A percentile compares a stretch with the other conserved stretches of the same genome.
Conservation (phyloP, 2,329 filamentous ascomycete genomes). For the Aaosphaeria pasadenensis region DNA sequence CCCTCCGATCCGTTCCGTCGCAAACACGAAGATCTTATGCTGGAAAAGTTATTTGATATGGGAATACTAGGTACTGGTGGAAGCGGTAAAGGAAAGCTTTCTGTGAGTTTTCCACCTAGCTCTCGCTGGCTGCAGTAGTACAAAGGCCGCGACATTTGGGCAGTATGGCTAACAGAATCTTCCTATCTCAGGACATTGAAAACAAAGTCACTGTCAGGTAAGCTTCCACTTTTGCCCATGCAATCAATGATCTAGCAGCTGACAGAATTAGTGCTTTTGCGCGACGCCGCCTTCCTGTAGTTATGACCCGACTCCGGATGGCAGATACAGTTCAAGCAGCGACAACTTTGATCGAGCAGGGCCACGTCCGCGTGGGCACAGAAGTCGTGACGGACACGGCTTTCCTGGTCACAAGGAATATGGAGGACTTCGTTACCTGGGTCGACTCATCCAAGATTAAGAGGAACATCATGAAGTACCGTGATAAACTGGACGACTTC, state of each 20-base stretch:
- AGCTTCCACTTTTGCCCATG: too few species aligned
- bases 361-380: conserved; percentile 86
- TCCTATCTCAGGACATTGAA: conserved; percentile 59
- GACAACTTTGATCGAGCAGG: conserved; percentile 87
- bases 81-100: conserved; percentile 58
- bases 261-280: conserved; percentile 66
- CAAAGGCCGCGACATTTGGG: too few species aligned
- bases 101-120: conserved; percentile 9
- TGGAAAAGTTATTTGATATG: conserved; percentile 92
- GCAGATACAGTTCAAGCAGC: conserved; percentile 80
- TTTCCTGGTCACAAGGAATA: conserved; percentile 60
- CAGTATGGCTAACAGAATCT: too few species aligned
- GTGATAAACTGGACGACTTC: conserved; percentile 93
- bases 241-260: too few species aligned
- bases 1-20: conserved; percentile 75
- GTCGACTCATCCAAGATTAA: conserved; percentile 96
- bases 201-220: conserved; percentile 72
- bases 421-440: conserved; percentile 98
- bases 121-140: too few species aligned
- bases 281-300: conserved; percentile 75
- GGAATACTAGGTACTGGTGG: conserved; percentile 75
- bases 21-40: conserved; percentile 81
- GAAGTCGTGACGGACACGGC: conserved; percentile 88
- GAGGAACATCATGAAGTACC: conserved; percentile 90
- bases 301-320: conserved; percentile 91